Conservation (phyloP, 2,329 filamentous ascomycete species). For the Fusarium tricinctum region DNA sequence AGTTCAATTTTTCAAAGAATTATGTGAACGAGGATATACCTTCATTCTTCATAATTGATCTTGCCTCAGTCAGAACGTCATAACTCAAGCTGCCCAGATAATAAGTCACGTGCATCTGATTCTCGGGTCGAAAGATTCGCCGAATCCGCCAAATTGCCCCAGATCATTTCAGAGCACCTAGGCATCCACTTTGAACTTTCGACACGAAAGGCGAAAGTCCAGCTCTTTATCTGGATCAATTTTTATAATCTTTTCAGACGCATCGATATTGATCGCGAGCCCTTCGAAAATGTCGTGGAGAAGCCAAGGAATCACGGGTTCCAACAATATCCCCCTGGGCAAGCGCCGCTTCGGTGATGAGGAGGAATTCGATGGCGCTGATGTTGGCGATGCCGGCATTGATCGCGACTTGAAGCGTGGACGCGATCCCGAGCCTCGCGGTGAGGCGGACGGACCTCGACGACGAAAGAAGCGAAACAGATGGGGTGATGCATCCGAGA, state of each 20-base stretch:
- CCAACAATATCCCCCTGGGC: constrained; percentile 96
- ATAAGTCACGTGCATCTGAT: constrained; percentile 27
- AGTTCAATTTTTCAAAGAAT: no score
- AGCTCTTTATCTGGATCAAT: constrained; percentile 17
- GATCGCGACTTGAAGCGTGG: constrained; percentile 81
- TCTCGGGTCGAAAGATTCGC: constrained; percentile 24
- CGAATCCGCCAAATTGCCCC: constrained; percentile 28
- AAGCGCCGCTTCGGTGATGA: constrained; percentile 81
- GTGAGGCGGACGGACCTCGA: constrained; percentile 80
- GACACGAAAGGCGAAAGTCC: constrained; percentile 28
- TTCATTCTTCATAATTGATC: no score
- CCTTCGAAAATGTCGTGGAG: constrained; percentile 72
- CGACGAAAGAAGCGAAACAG: constrained; percentile 98
- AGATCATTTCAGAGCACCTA: constrained; percentile 33
- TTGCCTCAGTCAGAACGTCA: neutral
- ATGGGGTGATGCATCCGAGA: constrained; percentile 97
- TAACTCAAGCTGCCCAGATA: neutral
- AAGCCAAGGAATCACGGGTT: constrained; percentile 90
- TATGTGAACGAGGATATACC: no score
- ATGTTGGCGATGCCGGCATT: constrained; percentile 55
- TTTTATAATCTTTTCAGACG: constrained; percentile 6
- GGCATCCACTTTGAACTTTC: constrained; percentile 24
- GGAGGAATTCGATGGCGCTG: constrained; percentile 54
- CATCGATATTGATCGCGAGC: constrained; percentile 13
- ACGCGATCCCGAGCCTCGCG: constrained; percentile 86